Evolutionary conservation across 768 basidiomycete genomes (phyloP).

Genomic region (Albatrellus ellisii): DNA sequence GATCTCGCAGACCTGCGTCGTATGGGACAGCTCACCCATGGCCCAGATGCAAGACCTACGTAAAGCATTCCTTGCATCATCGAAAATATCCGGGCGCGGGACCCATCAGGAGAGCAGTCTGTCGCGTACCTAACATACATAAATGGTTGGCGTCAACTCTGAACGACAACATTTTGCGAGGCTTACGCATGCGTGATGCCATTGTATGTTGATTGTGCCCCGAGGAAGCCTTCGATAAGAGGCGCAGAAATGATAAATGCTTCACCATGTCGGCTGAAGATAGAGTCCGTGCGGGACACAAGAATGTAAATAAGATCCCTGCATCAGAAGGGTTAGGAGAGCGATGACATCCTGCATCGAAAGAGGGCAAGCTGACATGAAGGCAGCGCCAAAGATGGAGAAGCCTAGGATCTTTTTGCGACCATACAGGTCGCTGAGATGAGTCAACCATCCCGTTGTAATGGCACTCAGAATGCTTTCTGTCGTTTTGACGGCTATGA

Average conservation of each 20-base stretch:
- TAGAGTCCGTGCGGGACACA: slow-evolving; percentile 8
- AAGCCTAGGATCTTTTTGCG: slow-evolving; percentile 12
- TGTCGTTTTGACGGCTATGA: slow-evolving; percentile 13
- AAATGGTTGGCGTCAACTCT: background rate
- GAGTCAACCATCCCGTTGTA: slow-evolving; percentile 14
- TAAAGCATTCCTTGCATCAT: slow-evolving; percentile 14
- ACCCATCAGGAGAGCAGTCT: slow-evolving; percentile 13
- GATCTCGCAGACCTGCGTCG: no score
- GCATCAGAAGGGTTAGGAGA: background rate
- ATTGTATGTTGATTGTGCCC: slow-evolving; percentile 14
- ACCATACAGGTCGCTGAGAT: slow-evolving; percentile 11
- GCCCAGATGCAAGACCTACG: slow-evolving; percentile 13
- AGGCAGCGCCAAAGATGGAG: slow-evolving; percentile 14
- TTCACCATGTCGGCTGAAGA: slow-evolving; percentile 11
- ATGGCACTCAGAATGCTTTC: slow-evolving; percentile 14
- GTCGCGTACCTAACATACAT: slow-evolving; percentile 8
- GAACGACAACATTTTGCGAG: background rate
- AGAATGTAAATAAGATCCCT: slow-evolving; percentile 15
- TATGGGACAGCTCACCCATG: slow-evolving; percentile 11
- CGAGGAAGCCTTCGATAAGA: slow-evolving; percentile 13
- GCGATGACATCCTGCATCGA: no score
- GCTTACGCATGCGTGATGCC: slow-evolving; percentile 13
- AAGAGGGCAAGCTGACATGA: slow-evolving; percentile 8
- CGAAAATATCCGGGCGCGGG: slow-evolving; percentile 13
- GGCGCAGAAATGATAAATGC: slow-evolving; percentile 13